Evolutionary conservation across 2,329 filamentous ascomycete species (phyloP).

Genomic region (Curvularia lunata): DNA sequence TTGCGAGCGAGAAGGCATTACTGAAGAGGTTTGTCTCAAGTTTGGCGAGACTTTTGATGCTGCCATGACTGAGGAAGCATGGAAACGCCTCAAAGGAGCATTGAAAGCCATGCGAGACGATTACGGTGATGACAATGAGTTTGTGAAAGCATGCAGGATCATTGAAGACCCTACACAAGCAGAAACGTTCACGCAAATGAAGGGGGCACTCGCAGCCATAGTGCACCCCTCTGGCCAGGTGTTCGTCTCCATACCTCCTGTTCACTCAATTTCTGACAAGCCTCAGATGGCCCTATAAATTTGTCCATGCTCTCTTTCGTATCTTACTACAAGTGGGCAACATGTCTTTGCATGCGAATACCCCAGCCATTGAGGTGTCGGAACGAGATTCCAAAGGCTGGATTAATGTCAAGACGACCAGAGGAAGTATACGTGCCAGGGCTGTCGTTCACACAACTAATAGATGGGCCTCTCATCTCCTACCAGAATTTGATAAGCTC

Average conservation of each 20-base stretch:
- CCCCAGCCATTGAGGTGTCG: constrained; percentile 13
- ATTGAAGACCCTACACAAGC: constrained; percentile 12
- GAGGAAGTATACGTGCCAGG: constrained; percentile 14
- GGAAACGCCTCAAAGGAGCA: constrained; percentile 8
- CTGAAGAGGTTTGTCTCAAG: constrained; percentile 19
- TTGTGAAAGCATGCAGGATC: constrained; percentile 10
- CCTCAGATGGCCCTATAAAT: constrained; percentile 21
- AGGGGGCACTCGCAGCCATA: constrained; percentile 15
- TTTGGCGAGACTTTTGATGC: constrained; percentile 24
- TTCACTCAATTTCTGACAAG: neutral
- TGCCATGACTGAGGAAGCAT: constrained; percentile 23
- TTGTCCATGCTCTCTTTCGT: constrained; percentile 16
- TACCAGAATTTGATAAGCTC: constrained; percentile 16
- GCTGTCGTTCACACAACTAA: constrained; percentile 20
- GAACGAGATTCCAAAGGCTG: constrained; percentile 14
- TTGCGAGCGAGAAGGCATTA: constrained; percentile 1
- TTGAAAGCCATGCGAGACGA: too few species aligned
- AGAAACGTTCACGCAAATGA: constrained; percentile 21
- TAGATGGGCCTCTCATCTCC: constrained; percentile 21
- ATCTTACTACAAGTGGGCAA: constrained; percentile 15
- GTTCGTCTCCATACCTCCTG: neutral
- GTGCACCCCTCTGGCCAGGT: constrained; percentile 18
- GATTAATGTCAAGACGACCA: constrained; percentile 11
- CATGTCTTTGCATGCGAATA: constrained; percentile 15
- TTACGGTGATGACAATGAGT: too few species aligned